phyloP scores from a whole-genome alignment of 164 flowering plant species.

The Aristolochia californica region DNA sequence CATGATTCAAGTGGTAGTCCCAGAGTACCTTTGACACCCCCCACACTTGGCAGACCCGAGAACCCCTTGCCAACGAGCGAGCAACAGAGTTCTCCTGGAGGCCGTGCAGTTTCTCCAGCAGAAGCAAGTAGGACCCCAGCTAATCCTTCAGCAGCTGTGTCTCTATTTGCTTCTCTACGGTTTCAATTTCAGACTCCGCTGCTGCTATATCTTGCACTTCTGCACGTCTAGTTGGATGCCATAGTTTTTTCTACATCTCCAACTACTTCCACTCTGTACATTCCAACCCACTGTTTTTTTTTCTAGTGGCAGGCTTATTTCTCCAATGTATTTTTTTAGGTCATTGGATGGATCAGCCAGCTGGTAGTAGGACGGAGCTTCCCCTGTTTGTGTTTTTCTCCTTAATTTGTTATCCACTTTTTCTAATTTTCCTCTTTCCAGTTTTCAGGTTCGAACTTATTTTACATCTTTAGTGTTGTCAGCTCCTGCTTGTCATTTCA shows the following conservation, averaged over 20 bases:
- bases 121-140: conserved; percentile 63
- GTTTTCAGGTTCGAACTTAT: no score
- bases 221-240: not conserved
- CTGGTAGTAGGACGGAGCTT: no score
- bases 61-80: conserved; percentile 71
- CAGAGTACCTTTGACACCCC: conserved; percentile 24
- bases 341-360: no score
- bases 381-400: no score
- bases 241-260: not conserved
- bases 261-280: not conserved
- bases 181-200: conserved; percentile 14
- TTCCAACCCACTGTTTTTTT: not conserved
- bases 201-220: conserved; percentile 8
- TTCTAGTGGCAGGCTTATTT: conserved; percentile 7
- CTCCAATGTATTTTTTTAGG: conserved; percentile 6
- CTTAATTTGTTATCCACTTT: no score
- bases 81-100: conserved; percentile 48
- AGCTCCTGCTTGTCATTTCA: no score
- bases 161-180: conserved; percentile 5
- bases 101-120: conserved; percentile 66
- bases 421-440: no score
- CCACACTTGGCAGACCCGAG: conserved; percentile 31
- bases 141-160: conserved; percentile 38
- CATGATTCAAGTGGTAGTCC: conserved; percentile 23
- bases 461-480: no score